These are phyloP conservation scores for Strobilomyces dryophilus DNA, from an alignment of 768 basidiomycete species.

Conservation along the genomic window DNA sequence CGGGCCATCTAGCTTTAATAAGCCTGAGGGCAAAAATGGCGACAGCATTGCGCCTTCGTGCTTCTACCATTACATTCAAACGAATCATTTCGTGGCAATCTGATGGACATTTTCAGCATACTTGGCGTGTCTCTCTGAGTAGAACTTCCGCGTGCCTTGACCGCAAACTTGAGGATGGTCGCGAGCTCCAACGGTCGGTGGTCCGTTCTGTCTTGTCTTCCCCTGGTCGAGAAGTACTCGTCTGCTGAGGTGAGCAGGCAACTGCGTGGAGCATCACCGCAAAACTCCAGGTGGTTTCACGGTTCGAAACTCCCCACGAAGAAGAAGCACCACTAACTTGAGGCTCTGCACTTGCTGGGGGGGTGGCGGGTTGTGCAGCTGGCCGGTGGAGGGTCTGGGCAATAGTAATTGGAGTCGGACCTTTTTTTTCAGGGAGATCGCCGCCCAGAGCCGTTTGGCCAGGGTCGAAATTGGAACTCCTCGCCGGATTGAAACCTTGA, in stretches of 20 bases:
- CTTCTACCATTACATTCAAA: slow-evolving; percentile 6
- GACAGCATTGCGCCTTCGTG: slow-evolving; percentile 6
- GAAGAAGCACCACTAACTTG: neutral
- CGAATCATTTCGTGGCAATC: neutral
- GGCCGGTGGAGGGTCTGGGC: no score
- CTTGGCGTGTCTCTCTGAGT: neutral
- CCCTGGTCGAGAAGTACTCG: neutral
- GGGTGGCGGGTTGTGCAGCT: no score
- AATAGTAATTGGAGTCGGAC: no score
- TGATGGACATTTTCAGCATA: slow-evolving; percentile 3
- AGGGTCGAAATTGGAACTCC: no score
- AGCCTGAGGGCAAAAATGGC: slow-evolving; percentile 12
- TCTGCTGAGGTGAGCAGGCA: neutral
- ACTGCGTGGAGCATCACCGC: neutral
- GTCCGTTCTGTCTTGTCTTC: slow-evolving; percentile 2
- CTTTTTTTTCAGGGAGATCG: neutral
- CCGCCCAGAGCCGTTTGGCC: no score
- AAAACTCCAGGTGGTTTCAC: slow-evolving; percentile 3
- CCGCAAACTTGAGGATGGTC: neutral
- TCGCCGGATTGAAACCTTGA: no score
- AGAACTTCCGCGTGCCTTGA: slow-evolving; percentile 1
- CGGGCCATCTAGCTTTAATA: slow-evolving; percentile 15
- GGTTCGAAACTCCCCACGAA: neutral
- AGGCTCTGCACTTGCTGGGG: neutral
- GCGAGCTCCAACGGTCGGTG: slow-evolving; percentile 10